Conservation (phyloP, 257 asterid species). For the Paraleonurus japonicus region DNA sequence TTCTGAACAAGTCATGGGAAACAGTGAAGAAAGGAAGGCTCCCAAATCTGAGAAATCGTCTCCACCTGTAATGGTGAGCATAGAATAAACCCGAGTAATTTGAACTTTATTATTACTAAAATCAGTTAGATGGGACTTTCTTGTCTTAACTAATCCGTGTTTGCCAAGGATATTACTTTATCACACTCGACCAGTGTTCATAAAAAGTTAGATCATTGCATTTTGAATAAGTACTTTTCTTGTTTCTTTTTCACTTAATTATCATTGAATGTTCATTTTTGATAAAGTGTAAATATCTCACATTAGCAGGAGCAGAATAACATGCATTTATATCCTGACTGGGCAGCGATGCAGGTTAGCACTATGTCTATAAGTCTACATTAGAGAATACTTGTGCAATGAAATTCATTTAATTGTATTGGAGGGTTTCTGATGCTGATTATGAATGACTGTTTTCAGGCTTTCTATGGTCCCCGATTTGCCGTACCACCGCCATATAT, state of each 20-base stretch:
- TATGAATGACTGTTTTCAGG: constrained; percentile 44
- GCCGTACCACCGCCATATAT: constrained; percentile 78
- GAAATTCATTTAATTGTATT: background rate
- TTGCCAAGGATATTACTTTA: background rate
- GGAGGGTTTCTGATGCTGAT: background rate
- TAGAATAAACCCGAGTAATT: background rate
- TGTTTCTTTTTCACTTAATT: background rate
- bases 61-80: constrained; percentile 56
- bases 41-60: constrained; percentile 63
- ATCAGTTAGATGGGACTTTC: background rate
- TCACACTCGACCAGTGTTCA: background rate
- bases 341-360: constrained; percentile 95
- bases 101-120: background rate
- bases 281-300: constrained; percentile 20
- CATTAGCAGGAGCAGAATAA: constrained; percentile 77
- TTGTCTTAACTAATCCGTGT: background rate
- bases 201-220: background rate
- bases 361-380: background rate
- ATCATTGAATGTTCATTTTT: constrained; percentile 20
- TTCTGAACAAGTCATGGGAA: constrained; percentile 56
- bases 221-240: background rate
- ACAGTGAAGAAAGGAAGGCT: constrained; percentile 64
- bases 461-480: constrained; percentile 88
- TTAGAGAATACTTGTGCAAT: background rate
- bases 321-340: constrained; percentile 77